A percentile compares a stretch with the other conserved stretches of the same genome.
These are phyloP conservation scores for Stephanodiscus triporus DNA, from an alignment of 108 stramenopile species.

Conservation along the genomic window DNA sequence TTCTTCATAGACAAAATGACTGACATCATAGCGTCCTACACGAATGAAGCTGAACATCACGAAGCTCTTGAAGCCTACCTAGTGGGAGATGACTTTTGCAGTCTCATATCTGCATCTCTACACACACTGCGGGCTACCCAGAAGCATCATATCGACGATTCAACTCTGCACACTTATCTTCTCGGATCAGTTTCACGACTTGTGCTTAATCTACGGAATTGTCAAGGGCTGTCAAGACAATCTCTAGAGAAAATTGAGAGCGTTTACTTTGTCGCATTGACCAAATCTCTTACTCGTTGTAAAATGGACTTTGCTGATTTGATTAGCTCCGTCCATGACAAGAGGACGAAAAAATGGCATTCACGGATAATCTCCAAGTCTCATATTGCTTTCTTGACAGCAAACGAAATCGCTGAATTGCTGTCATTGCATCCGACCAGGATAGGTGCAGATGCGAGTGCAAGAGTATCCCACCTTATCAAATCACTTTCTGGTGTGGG, in stretches of 20 bases:
- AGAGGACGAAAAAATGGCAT: constrained; percentile 48
- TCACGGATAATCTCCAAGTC: constrained; percentile 47
- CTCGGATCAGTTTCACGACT: constrained; percentile 32
- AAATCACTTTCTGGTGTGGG: constrained; percentile 18
- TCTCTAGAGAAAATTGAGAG: constrained; percentile 6
- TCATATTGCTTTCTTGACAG: constrained; percentile 46
- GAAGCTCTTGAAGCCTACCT: not conserved
- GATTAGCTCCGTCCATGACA: constrained; percentile 36
- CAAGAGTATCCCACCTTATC: constrained; percentile 42
- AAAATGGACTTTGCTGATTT: constrained; percentile 23
- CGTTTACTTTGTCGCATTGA: constrained; percentile 37
- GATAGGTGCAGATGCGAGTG: constrained; percentile 35
- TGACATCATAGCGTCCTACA: constrained; percentile 9
- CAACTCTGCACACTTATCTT: constrained; percentile 9
- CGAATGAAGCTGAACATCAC: not conserved
- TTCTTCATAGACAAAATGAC: constrained; percentile 49
- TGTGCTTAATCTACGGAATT: constrained; percentile 16
- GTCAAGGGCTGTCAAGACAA: constrained; percentile 1
- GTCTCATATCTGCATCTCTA: constrained; percentile 12
- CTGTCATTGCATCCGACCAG: constrained; percentile 55
- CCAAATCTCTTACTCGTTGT: constrained; percentile 23
- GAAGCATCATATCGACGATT: not conserved
- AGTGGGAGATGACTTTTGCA: constrained; percentile 4
- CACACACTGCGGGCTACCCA: not conserved
- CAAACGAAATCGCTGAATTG: constrained; percentile 55